Base-by-base conservation (phyloP, 257 asterid species). In the Ballota nigra region DNA sequence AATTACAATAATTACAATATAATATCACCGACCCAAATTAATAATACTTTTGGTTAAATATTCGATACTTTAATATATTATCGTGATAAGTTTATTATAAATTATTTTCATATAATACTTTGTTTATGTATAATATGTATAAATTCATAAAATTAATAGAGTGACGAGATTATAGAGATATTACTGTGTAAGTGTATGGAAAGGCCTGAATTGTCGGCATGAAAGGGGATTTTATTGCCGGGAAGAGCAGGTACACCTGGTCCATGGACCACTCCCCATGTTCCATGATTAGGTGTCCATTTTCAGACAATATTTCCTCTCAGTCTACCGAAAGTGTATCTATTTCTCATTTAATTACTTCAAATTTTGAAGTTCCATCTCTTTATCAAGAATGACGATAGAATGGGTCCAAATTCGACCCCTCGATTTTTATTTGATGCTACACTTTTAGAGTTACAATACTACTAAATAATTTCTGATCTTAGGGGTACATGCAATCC, bases 171-270 rank as follows among this genome's bases (percentile, higher is more conserved):
- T 38, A 38, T 38, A 38, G 43, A n/a, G n/a, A n/a, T n/a, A n/a
- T n/a, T 8, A 34, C 9, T 34, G 40, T 34, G 40, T 8, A 6
- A 34, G 8, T 5, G 43, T 38, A 38, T 41, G 51, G 51, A 41
- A 41, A 69, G 11, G 57, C 68, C 53, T 23, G 70, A 75, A 67
- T 62, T 82, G 89, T 86, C 82, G 83, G 85, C 83, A 43, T 18
- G 63, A 73, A 81, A 26, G 69, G 67, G 58, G 77, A 34, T 68
- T 70, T 63, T n/a, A 26, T 12, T 86, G 91, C 82, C 33, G 66
- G 79, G 59, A 16, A 63, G 75, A 51, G 47, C 12, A 43, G 8
- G 78, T 40, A 75, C 86, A 78, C 31, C 63, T 53, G 78, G 74
- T 31, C 78, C 87, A 72, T 60, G 66, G 81, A 64, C 76, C 82